Base-by-base conservation (phyloP, 441 rosid genomes). In the Pelargonium citronellum region DNA sequence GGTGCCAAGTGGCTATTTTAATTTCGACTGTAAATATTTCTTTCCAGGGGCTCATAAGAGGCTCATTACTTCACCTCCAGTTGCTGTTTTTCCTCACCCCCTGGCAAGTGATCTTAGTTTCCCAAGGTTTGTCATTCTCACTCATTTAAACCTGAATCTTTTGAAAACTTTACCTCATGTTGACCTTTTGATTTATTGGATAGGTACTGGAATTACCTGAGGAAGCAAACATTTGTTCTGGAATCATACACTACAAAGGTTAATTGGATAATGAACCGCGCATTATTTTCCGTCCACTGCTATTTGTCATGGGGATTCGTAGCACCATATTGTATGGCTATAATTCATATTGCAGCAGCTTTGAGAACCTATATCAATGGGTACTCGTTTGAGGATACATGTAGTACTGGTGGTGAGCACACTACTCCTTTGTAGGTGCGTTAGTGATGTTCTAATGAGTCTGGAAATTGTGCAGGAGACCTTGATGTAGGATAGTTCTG, bases 281-380 rank as follows among this genome's bases (percentile, higher is more conserved):
- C 96, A 72, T 79, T 95, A 69, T 95, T 91, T 86, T 78, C 85
- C 13, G 58, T 81, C 63, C 99, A 95, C 81, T 88, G 89, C 80
- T 95, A 95, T 85, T 82, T 95, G n/a, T 95, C 99, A 55, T 95
- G 99, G 98, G 99, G 96, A 69, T 91, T 95, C 75, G 93, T 91
- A 47, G 85, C 87, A 57, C 98, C 99, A 64, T 95, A 87, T 73
- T 10, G 84, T 4, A 95, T 95, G 99, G 91, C 96, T 64, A 34
- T 87, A 72, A 69, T 86, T 76, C 99, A 95, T 82, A 74, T 89
- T 74, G 83, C 92, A 64, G 86, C 97, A 64, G 93, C 93, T 44
- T 73, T 92, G 64, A 82, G 91, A 75, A 86, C 79, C 37, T 89
- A 83, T 81, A 69, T 87, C 70, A 87, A 83, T 75, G 97, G 97